Base-by-base conservation (phyloP, 1,284 basidiomycete genomes). In the Athelia psychrophila region DNA sequence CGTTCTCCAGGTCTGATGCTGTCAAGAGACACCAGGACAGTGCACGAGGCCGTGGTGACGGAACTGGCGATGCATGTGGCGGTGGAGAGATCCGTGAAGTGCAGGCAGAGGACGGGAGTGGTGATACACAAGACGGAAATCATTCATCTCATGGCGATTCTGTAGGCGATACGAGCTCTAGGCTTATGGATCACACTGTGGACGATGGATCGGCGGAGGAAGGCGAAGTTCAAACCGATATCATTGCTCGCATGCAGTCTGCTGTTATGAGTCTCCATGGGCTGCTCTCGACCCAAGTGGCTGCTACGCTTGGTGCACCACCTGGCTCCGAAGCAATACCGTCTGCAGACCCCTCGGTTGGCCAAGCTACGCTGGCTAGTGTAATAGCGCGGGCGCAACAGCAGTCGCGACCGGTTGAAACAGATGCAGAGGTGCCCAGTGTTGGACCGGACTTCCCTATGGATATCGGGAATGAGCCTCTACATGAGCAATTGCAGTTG, bases 1-100 rank as follows among this genome's bases (percentile, higher is more conserved):
- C 84, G 23, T 91, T 91, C 63, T 86, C 86, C 3, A 73, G 85
- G 27, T 75, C 86, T 30, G 88, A 91, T 63, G 88, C 88, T 6
- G 84, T 89, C 62, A 86, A 86, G 64, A 75, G 86, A 19, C 83
- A 92, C 65, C 83, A 84, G 63, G 82, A 83, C 59, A 75, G 74
- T 48, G 75, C 73, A 42, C 75, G 74, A 54, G 65, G 66, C 46
- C 69, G 77, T 23, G 77, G 76, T 22, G 72, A 71, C 15, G 76
- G 73, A 55, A 30, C 27, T 5, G 76, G 73, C 36, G 74, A 75
- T 51, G 67, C 66, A 13, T 88, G 86, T 58, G 64, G 78, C 38
- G 70, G 69, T 16, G 80, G 81, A 32, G 79, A 80, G 20, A 72
- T 86, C 2, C 64, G 74, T 48, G 84, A 87, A 63, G 83, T 86